Conservation (phyloP, 2,329 filamentous ascomycete genomes). For the Allantophomopsis cytisporea region DNA sequence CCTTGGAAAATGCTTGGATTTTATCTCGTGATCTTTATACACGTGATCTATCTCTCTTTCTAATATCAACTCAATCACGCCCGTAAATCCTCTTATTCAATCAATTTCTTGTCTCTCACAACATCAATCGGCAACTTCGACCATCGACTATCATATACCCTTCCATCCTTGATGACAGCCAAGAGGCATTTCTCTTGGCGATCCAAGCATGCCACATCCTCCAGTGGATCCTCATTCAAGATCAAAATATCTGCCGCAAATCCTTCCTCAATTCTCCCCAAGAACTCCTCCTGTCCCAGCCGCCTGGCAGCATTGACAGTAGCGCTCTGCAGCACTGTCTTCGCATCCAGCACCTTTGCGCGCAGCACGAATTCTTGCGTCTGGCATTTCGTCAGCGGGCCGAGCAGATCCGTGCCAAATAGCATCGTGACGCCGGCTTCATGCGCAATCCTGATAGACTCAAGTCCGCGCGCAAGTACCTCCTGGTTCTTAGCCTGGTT, state of each 20-base stretch:
- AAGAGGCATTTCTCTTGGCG: constrained; percentile 30
- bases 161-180: constrained; percentile 39
- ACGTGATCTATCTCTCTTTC: too few species aligned
- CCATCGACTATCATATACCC: constrained; percentile 19
- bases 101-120: background rate
- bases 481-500: constrained; percentile 33
- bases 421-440: constrained; percentile 40
- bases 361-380: constrained; percentile 33
- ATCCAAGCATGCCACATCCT: constrained; percentile 36
- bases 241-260: constrained; percentile 39
- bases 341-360: constrained; percentile 23
- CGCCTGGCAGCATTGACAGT: constrained; percentile 37
- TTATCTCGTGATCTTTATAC: too few species aligned
- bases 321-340: constrained; percentile 32
- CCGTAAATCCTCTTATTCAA: too few species aligned
- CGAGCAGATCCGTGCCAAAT: constrained; percentile 39
- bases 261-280: constrained; percentile 35
- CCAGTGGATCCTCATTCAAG: constrained; percentile 35
- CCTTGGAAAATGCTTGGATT: too few species aligned
- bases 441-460: constrained; percentile 30
- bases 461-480: constrained; percentile 31
- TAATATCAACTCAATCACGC: too few species aligned
- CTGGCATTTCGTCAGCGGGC: constrained; percentile 32
- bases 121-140: constrained; percentile 1
- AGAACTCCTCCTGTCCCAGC: constrained; percentile 26